Evolutionary conservation across 2,329 filamentous ascomycete species (phyloP).

Genomic region (Neoscytalidium dimidiatum): DNA sequence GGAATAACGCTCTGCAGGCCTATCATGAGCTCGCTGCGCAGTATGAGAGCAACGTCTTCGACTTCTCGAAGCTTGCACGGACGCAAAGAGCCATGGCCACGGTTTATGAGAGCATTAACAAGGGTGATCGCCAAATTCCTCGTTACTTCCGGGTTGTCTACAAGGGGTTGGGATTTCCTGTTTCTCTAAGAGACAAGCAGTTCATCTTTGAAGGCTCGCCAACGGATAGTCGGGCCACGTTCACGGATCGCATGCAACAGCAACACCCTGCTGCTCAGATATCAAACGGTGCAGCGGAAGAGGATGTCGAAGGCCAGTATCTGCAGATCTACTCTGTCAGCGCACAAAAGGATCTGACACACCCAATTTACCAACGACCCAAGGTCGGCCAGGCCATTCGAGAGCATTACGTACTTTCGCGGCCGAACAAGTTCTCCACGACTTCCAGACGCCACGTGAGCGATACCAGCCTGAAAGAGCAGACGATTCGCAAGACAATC

Average conservation of each 20-base stretch:
- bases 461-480: slow-evolving; percentile 67
- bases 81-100: slow-evolving; percentile 88
- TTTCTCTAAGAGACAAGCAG: slow-evolving; percentile 80
- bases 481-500: slow-evolving; percentile 79
- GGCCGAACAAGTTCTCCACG: slow-evolving; percentile 77
- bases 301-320: slow-evolving; percentile 89
- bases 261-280: slow-evolving; percentile 86
- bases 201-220: slow-evolving; percentile 86
- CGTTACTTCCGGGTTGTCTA: slow-evolving; percentile 93
- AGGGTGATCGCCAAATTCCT: slow-evolving; percentile 74
- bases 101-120: slow-evolving; percentile 85
- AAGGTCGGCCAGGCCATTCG: slow-evolving; percentile 79
- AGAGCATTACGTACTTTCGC: slow-evolving; percentile 81
- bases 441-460: slow-evolving; percentile 70
- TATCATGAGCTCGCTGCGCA: slow-evolving; percentile 91
- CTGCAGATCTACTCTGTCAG: slow-evolving; percentile 79
- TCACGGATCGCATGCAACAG: slow-evolving; percentile 89
- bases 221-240: slow-evolving; percentile 74
- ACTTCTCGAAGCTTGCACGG: slow-evolving; percentile 88
- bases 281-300: slow-evolving; percentile 66
- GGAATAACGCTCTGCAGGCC: slow-evolving; percentile 82
- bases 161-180: slow-evolving; percentile 84
- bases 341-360: slow-evolving; percentile 76
- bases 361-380: slow-evolving; percentile 86
- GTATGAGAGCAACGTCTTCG: slow-evolving; percentile 86